Evolutionary conservation across 2,329 filamentous ascomycete species (phyloP).

Genomic region (Apiospora saccharicola): DNA sequence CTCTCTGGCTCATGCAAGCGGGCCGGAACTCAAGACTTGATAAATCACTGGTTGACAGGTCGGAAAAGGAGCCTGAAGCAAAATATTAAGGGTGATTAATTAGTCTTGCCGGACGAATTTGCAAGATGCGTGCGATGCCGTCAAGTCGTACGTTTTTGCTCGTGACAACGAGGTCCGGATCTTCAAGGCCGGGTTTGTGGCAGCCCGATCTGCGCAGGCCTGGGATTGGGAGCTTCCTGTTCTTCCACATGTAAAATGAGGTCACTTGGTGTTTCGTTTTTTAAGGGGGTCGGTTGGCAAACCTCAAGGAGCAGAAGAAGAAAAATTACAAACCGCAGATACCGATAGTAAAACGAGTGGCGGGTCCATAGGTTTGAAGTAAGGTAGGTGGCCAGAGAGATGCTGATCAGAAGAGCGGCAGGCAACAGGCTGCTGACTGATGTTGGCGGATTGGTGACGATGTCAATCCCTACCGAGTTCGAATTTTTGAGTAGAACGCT

Average conservation of each 20-base stretch:
- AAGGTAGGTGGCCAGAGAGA: background rate
- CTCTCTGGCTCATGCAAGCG: background rate
- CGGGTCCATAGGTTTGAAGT: background rate
- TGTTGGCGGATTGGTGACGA: background rate
- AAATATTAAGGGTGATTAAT: background rate
- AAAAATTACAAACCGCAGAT: background rate
- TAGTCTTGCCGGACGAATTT: background rate
- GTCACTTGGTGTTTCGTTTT: background rate
- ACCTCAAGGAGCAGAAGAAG: background rate
- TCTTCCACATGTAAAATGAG: background rate
- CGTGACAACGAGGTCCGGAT: background rate
- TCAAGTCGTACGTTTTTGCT: conserved; percentile 15
- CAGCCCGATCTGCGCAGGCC: background rate
- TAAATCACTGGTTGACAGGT: background rate
- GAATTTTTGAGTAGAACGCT: background rate
- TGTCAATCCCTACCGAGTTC: background rate
- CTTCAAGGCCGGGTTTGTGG: background rate
- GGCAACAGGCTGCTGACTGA: background rate
- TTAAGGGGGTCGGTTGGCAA: background rate
- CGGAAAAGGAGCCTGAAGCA: background rate
- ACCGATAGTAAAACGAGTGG: background rate
- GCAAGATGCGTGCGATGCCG: background rate
- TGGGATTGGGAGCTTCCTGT: background rate
- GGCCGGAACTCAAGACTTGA: background rate
- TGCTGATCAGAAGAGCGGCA: background rate